phyloP scores from a whole-genome alignment of 768 basidiomycete species.

The Leccinellum albellum region DNA sequence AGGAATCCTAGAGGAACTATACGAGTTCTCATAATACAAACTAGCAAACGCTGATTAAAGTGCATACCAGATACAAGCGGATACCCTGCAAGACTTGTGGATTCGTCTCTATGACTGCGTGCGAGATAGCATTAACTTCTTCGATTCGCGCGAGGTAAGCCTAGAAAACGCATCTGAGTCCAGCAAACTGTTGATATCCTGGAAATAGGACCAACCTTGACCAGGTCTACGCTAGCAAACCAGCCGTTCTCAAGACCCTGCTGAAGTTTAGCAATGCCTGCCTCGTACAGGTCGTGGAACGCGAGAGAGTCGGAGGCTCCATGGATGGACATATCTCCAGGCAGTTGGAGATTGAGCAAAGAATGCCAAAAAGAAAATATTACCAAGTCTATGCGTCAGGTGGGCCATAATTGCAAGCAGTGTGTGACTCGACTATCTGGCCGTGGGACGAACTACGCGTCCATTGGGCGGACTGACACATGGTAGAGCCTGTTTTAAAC shows the following conservation, averaged over 20 bases:
- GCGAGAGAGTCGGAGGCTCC: neutral
- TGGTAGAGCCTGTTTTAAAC: neutral
- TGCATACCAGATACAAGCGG: constrained; percentile 33
- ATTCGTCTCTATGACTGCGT: constrained; percentile 60
- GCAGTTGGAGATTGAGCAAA: constrained; percentile 3
- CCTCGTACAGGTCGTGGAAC: constrained; percentile 61
- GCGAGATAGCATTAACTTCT: constrained; percentile 57
- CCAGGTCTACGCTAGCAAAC: constrained; percentile 60
- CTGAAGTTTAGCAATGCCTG: constrained; percentile 53
- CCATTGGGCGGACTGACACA: neutral
- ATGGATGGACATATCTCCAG: constrained; percentile 13
- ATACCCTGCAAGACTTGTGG: constrained; percentile 45
- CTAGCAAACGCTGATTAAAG: neutral
- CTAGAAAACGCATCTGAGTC: constrained; percentile 28
- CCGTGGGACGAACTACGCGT: neutral
- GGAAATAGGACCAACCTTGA: constrained; percentile 42
- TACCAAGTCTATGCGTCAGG: neutral
- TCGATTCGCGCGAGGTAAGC: constrained; percentile 64
- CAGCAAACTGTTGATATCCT: neutral
- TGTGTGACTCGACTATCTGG: neutral
- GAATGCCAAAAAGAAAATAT: constrained; percentile 5
- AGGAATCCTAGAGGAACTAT: constrained; percentile 40
- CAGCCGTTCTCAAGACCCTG: constrained; percentile 45
- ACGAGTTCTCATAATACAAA: constrained; percentile 31
- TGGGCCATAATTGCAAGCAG: neutral